Conservation (phyloP, 2,329 filamentous ascomycete genomes). For the Arthrobotrys megalospora region DNA sequence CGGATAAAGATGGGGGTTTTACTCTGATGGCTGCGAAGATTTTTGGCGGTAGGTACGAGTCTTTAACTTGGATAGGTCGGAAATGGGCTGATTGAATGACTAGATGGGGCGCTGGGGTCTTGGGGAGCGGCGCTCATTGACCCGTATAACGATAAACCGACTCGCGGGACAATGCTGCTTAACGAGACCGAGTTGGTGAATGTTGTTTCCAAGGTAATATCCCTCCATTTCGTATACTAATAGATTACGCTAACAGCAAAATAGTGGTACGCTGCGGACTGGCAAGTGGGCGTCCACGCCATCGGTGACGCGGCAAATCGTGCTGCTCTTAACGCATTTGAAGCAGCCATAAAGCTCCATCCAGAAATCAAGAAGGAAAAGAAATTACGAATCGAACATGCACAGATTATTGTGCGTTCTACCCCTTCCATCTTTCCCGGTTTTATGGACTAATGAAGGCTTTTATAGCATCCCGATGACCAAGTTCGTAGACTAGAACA, state of each 20-base stretch:
- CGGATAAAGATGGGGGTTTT: conserved; percentile 70
- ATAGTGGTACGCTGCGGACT: conserved; percentile 75
- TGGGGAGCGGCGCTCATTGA: conserved; percentile 82
- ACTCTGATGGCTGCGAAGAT: conserved; percentile 77
- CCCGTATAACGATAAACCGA: conserved; percentile 77
- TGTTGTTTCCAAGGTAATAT: conserved; percentile 27
- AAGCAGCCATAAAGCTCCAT: conserved; percentile 69
- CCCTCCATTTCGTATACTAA: not conserved
- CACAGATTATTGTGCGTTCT: conserved; percentile 74
- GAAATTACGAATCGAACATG: conserved; percentile 79
- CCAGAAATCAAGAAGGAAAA: conserved; percentile 70
- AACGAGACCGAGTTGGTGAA: conserved; percentile 73
- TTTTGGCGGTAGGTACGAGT: conserved; percentile 73
- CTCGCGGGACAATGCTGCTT: conserved; percentile 77
- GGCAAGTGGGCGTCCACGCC: conserved; percentile 80
- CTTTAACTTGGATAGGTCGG: not conserved
- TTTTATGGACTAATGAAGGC: not conserved
- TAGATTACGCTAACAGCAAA: not conserved
- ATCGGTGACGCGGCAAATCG: conserved; percentile 80
- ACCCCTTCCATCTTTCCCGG: not conserved
- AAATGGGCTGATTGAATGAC: conserved; percentile 26
- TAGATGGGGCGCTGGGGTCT: conserved; percentile 79
- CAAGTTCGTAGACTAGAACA: conserved; percentile 74
- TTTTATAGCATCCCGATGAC: conserved; percentile 70
- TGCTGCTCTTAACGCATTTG: conserved; percentile 76